Base-by-base conservation (phyloP, 768 basidiomycete species). In the Tylopilus cervinicoccineus region DNA sequence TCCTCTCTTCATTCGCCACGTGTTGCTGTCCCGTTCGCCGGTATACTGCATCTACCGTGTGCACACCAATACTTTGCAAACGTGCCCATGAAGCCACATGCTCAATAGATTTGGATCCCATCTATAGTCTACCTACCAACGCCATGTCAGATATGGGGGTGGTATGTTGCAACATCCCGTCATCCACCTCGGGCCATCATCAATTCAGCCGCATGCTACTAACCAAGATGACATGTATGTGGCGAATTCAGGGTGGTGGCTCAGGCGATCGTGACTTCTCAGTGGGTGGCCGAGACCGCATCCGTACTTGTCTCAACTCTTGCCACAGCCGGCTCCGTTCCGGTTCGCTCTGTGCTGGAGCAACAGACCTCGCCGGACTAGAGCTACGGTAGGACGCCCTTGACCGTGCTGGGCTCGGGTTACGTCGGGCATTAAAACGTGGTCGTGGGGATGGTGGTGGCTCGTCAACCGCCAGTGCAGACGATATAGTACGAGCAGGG, bases 221-320 rank as follows among this genome's bases (percentile, higher is more conserved):
- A 20, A 29, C 47, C 28, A 53, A 44, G 36, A 38, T 36, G 50
- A 46, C 50, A 47, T 17, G 55, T 47, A 48, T 43, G 51, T 60
- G 45, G 43, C 51, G 33, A 43, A 45, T 50, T 68, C 53, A 73
- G 53, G 65, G 69, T 52, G 67, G 67, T 50, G 68, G 68, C 40
- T 67, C 69, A 60, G 63, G 63, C 36, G 70, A 68, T 51, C 64
- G 65, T 51, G 75, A 71, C 49, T 62, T 66, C 41, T 72, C 71
- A 17, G 76, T 78, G 32, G 70, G 69, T 41, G 75, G 70, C 32
- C 72, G 70, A 49, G 78, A 68, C 61, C 72, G 73, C 49, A 69
- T 69, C 54, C 71, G 75, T 45, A 79, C 68, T 48, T 76, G 73
- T 58, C 71, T 72, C 22, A 83, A 65, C 55, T 83, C 82, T 36